These are phyloP conservation scores for Perilla frutescens DNA, from an alignment of 257 asterid species.

Conservation along the genomic window DNA sequence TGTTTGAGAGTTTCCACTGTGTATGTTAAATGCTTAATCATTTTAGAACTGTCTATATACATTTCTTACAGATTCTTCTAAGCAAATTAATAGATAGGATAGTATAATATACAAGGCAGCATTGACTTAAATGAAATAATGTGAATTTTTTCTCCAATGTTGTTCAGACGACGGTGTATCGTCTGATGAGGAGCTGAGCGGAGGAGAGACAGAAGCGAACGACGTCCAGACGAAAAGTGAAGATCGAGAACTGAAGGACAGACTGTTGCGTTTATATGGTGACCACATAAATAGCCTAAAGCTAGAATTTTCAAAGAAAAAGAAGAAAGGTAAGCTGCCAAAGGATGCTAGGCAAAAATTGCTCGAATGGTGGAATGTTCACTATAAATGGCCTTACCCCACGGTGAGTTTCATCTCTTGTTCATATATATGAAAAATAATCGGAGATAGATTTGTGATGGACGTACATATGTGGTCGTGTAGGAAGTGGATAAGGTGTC, in stretches of 20 bases:
- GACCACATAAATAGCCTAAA: slow-evolving; percentile 74
- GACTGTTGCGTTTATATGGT: slow-evolving; percentile 70
- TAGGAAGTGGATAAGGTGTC: slow-evolving; percentile 82
- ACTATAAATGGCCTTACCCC: slow-evolving; percentile 95
- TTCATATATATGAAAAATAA: neutral
- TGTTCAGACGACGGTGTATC: slow-evolving; percentile 63
- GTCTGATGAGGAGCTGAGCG: slow-evolving; percentile 78
- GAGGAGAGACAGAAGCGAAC: slow-evolving; percentile 57
- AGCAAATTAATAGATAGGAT: neutral
- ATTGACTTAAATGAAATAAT: neutral
- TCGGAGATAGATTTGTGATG: neutral
- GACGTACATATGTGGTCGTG: neutral
- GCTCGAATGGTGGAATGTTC: slow-evolving; percentile 92
- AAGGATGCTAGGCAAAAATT: slow-evolving; percentile 78
- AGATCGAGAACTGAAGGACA: slow-evolving; percentile 71
- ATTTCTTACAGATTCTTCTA: neutral
- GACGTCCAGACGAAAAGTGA: slow-evolving; percentile 54
- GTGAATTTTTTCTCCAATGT: neutral
- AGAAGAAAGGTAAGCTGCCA: slow-evolving; percentile 90
- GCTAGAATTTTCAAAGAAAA: slow-evolving; percentile 86
- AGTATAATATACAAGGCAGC: no score
- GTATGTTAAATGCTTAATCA: no score
- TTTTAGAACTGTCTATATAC: neutral
- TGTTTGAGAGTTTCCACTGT: no score
- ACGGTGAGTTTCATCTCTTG: slow-evolving; percentile 52